phyloP scores from a whole-genome alignment of 2,329 filamentous ascomycete species.

The Diaporthe caulivora region DNA sequence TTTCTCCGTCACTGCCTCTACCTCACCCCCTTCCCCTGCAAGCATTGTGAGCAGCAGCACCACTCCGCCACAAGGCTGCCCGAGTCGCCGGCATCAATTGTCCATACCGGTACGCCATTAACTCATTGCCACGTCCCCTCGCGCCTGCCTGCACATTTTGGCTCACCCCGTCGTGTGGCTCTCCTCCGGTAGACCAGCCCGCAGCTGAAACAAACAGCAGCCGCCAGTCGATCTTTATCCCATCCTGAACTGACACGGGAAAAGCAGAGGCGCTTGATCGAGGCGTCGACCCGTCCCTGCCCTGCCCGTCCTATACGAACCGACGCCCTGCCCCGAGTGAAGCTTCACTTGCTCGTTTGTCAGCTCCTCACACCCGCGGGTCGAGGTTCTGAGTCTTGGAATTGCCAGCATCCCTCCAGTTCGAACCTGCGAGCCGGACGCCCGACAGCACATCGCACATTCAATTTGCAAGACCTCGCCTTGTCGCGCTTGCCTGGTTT shows the following conservation, averaged over 20 bases:
- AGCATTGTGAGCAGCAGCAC: conserved; percentile 16
- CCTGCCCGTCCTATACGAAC: conserved; percentile 7
- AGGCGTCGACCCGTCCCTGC: conserved; percentile 14
- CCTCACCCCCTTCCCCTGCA: neutral
- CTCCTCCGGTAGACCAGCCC: neutral
- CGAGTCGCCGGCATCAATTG: conserved; percentile 4
- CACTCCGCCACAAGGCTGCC: neutral
- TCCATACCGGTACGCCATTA: neutral
- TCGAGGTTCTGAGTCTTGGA: neutral
- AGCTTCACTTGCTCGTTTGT: neutral
- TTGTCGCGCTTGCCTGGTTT: conserved; percentile 17
- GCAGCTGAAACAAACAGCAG: conserved; percentile 25
- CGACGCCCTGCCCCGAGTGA: conserved; percentile 7
- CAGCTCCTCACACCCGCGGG: neutral
- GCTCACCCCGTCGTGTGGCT: neutral
- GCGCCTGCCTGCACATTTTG: conserved; percentile 14
- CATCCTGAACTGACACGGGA: conserved; percentile 24
- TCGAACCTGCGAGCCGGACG: neutral
- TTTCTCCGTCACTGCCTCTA: neutral
- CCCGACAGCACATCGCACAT: neutral
- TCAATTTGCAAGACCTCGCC: conserved; percentile 5
- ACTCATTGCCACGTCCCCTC: conserved; percentile 12
- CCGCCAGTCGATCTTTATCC: conserved; percentile 22
- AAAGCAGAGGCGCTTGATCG: conserved; percentile 3
- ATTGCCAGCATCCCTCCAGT: neutral